phyloP scores from a whole-genome alignment of 805 yeast species.

The Kluyveromyces nonfermentans region DNA sequence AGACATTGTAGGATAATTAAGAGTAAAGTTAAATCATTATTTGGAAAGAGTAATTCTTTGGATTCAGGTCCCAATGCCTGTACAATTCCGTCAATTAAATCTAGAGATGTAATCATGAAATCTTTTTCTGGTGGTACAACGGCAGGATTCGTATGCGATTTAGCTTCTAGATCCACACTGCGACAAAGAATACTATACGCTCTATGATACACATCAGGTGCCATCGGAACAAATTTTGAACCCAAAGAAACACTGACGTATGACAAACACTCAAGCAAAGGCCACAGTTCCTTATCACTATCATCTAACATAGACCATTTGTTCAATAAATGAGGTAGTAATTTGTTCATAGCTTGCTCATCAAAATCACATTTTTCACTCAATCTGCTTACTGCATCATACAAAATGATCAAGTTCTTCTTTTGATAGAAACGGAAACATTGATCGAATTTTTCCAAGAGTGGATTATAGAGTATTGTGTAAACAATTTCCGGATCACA shows the following conservation, averaged over 20 bases:
- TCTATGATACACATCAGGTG: conserved; percentile 74
- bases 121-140: conserved; percentile 80
- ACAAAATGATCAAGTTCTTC: conserved; percentile 69
- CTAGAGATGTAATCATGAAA: conserved; percentile 80
- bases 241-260: conserved; percentile 84
- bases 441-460: conserved; percentile 57
- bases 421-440: conserved; percentile 76
- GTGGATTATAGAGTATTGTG: conserved; percentile 49
- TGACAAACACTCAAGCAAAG: conserved; percentile 86
- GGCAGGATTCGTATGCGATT: conserved; percentile 55
- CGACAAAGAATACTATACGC: conserved; percentile 59
- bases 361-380: conserved; percentile 61
- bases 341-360: conserved; percentile 45
- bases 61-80: conserved; percentile 73
- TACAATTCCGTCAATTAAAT: conserved; percentile 82
- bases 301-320: conserved; percentile 75
- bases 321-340: conserved; percentile 72
- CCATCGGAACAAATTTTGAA: conserved; percentile 78
- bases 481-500: conserved; percentile 54
- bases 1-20: conserved; percentile 58
- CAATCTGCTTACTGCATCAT: conserved; percentile 86
- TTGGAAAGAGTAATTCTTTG: conserved; percentile 34
- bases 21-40: conserved; percentile 37
- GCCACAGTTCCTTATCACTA: conserved; percentile 81
- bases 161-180: conserved; percentile 58